phyloP scores from a whole-genome alignment of 2,329 filamentous ascomycete species.

The Claviceps lovelessii region DNA sequence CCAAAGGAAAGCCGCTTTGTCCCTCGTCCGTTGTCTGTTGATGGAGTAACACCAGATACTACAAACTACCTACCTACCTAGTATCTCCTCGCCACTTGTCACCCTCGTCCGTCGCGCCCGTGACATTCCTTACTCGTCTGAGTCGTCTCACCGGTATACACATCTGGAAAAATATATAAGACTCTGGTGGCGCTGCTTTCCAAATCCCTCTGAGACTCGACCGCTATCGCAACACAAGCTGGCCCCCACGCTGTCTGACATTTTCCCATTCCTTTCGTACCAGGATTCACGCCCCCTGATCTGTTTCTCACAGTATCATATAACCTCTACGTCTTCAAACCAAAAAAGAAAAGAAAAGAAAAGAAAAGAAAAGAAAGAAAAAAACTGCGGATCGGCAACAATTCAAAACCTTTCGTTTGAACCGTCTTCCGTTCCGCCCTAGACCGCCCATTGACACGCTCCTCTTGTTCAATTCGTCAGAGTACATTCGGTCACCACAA shows the following conservation, averaged over 20 bases:
- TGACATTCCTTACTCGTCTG: conserved; percentile 6
- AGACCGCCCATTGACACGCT: not conserved
- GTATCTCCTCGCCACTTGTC: conserved; percentile 5
- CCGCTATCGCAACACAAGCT: conserved; percentile 1
- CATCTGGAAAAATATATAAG: conserved; percentile 6
- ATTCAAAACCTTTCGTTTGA: not conserved
- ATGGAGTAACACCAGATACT: conserved; percentile 1
- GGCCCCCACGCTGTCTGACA: conserved; percentile 4
- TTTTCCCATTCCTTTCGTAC: conserved; percentile 3
- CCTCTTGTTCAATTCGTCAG: not conserved
- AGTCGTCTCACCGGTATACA: not conserved
- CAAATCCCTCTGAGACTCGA: conserved; percentile 5
- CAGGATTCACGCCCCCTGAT: not conserved
- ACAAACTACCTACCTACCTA: not conserved
- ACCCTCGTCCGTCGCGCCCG: conserved; percentile 5
- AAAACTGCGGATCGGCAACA: not conserved
- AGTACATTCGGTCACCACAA: not conserved
- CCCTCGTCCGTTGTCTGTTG: conserved; percentile 1
- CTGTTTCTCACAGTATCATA: not conserved
- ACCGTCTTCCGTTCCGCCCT: not conserved
- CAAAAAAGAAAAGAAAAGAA: not conserved
- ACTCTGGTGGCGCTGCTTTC: conserved; percentile 1
- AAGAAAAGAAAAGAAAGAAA: no score
- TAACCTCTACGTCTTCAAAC: not conserved
- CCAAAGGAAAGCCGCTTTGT: not conserved